Conservation (phyloP, 2,329 filamentous ascomycete genomes). For the Fusarium austroafricanum region DNA sequence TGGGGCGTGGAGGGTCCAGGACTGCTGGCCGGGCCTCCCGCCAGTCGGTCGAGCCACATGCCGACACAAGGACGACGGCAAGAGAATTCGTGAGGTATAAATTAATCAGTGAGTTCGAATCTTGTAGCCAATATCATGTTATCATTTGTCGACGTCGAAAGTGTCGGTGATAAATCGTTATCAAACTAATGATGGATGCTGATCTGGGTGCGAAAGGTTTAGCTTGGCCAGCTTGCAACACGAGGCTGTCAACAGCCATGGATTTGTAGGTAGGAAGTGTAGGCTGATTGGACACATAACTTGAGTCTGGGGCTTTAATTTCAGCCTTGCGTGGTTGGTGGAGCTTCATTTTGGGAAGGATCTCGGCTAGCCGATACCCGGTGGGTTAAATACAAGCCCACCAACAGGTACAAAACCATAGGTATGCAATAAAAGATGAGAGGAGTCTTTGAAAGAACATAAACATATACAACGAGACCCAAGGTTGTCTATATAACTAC, state of each 20-base stretch:
- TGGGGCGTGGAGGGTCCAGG: slow-evolving; percentile 69
- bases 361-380: slow-evolving; percentile 22
- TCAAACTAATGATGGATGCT: slow-evolving; percentile 30
- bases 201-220: slow-evolving; percentile 31
- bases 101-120: slow-evolving; percentile 13
- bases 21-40: slow-evolving; percentile 71
- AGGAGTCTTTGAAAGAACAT: background rate
- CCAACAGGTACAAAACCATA: slow-evolving; percentile 6
- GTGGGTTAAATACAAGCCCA: background rate
- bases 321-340: slow-evolving; percentile 32
- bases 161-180: slow-evolving; percentile 8
- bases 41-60: slow-evolving; percentile 94
- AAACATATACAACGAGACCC: background rate
- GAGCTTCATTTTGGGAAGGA: slow-evolving; percentile 7
- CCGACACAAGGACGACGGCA: slow-evolving; percentile 40
- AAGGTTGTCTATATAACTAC: background rate
- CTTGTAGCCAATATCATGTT: slow-evolving; percentile 21
- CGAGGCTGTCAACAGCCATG: slow-evolving; percentile 39
- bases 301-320: background rate
- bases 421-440: background rate
- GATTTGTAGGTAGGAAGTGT: slow-evolving; percentile 6
- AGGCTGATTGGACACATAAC: slow-evolving; percentile 32
- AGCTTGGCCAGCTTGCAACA: slow-evolving; percentile 47
- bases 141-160: slow-evolving; percentile 13
- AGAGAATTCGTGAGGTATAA: background rate